Base-by-base conservation (phyloP, 106 monocot genomes). In the Allium sativum region DNA sequence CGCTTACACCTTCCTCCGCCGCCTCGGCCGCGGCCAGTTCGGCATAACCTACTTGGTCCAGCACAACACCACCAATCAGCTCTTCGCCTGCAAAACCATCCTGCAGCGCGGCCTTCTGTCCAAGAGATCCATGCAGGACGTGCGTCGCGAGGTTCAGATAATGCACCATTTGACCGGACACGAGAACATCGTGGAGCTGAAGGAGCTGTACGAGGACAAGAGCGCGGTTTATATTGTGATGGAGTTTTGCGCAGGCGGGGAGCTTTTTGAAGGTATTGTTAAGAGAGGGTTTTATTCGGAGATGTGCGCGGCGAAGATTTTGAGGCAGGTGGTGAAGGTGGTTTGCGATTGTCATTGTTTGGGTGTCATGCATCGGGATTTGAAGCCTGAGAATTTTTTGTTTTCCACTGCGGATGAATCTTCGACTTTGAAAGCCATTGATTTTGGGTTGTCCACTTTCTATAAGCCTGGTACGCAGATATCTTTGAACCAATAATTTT, bases 331-430 rank as follows among this genome's bases (percentile, higher is more conserved):
- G 19, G 72, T 73, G n/a, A 69, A 68, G 44, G 79, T 84, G 8
- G 76, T 84, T 10, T 66, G 78, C 19, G 40, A 40, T 66, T 84
- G 84, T 46, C 79, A 79, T 57, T 76, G 76, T 17, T 73, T 79
- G 60, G 84, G 84, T 52, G 84, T 84, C 18, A 76, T 84, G 75
- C 84, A 84, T 58, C 65, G 84, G 44, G 84, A 84, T 66, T 68
- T 84, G 18, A 84, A 84, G 76, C 84, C 79, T 12, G 84, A 84
- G 79, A 84, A 84, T 21, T 84, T 84, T 42, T 55, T 84, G 47
- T 84, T 84, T 56, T 58, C 76, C 66, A 69, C 46, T 40, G 70
- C 58, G 62, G 51, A 15, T 2, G 84, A 84, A 62, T 61, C 76
- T 44, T 79, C 79, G 8, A 74, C 75, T 3, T 78, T 84, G 45